These are phyloP conservation scores for Magnusiomyces suaveolens DNA, from an alignment of 1,139 yeast genomes.

Conservation along the genomic window DNA sequence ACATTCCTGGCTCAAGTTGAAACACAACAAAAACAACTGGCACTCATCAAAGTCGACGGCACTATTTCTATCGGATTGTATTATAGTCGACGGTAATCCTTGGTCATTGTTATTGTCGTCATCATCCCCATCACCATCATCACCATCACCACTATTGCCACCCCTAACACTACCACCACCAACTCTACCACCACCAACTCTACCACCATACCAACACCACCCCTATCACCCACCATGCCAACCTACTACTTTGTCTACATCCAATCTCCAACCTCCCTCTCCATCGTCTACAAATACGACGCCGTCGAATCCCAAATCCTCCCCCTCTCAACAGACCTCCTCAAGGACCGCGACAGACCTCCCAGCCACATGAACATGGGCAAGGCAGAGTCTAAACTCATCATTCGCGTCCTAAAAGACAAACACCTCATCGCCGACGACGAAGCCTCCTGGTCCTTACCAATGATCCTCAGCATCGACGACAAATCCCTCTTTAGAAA, in stretches of 20 bases:
- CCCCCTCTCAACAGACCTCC: background rate
- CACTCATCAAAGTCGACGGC: too few species aligned
- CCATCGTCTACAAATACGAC: background rate
- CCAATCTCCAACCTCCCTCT: background rate
- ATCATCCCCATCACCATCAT: too few species aligned
- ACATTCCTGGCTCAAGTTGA: too few species aligned
- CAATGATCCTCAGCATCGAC: background rate
- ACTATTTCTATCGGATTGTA: too few species aligned
- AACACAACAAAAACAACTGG: too few species aligned
- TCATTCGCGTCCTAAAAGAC: background rate
- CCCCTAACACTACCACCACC: too few species aligned
- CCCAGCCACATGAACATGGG: background rate
- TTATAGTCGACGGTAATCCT: too few species aligned
- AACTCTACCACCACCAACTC: background rate
- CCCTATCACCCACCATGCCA: background rate
- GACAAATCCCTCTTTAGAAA: background rate
- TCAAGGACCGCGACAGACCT: background rate
- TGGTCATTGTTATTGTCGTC: too few species aligned
- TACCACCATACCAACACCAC: background rate
- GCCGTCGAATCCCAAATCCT: background rate
- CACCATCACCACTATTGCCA: too few species aligned
- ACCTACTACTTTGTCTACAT: slow-evolving; percentile 2
- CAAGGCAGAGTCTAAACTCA: background rate
- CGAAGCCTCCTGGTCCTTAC: background rate
- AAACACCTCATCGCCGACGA: background rate